Percentiles rank a stretch among this genome's conserved stretches.
phyloP scores from a whole-genome alignment of 1,284 basidiomycete species.

The Cerrena zonata region DNA sequence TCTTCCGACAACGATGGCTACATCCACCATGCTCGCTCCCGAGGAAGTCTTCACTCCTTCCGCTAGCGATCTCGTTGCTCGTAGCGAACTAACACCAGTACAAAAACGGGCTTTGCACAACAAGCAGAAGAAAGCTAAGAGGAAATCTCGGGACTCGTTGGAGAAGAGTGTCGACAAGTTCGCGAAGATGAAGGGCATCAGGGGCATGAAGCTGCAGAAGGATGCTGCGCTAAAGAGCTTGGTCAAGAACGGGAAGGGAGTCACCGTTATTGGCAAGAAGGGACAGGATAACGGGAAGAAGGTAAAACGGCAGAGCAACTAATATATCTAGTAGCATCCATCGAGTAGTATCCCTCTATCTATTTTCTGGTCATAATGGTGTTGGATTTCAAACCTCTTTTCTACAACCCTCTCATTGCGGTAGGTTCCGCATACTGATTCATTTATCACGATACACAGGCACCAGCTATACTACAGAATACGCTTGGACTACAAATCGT shows the following conservation, averaged over 20 bases:
- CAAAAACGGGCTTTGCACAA: slow-evolving; percentile 74
- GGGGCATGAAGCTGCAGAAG: slow-evolving; percentile 72
- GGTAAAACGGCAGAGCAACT: background rate
- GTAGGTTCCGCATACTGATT: too few species aligned
- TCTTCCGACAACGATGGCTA: slow-evolving; percentile 75
- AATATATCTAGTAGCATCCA: background rate
- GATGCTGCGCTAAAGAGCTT: slow-evolving; percentile 72
- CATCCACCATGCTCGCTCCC: slow-evolving; percentile 82
- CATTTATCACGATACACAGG: too few species aligned
- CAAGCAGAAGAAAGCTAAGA: slow-evolving; percentile 73
- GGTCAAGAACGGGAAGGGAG: slow-evolving; percentile 79
- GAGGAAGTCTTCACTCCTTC: slow-evolving; percentile 81
- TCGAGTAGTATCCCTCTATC: background rate
- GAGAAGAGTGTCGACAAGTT: slow-evolving; percentile 66
- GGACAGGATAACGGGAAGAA: slow-evolving; percentile 33
- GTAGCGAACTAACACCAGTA: slow-evolving; percentile 78
- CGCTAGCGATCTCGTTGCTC: slow-evolving; percentile 50
- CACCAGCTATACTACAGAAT: too few species aligned
- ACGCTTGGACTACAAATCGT: too few species aligned
- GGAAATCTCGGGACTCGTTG: slow-evolving; percentile 66
- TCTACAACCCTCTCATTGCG: too few species aligned
- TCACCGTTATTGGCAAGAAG: slow-evolving; percentile 81
- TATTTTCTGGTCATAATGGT: too few species aligned
- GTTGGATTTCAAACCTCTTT: too few species aligned
- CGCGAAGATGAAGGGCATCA: slow-evolving; percentile 40